Evolutionary conservation across 768 basidiomycete genomes (phyloP), one percentile per base, ranked within the genome.

Genomic region (Erythrobasidium yunnanense): DNA sequence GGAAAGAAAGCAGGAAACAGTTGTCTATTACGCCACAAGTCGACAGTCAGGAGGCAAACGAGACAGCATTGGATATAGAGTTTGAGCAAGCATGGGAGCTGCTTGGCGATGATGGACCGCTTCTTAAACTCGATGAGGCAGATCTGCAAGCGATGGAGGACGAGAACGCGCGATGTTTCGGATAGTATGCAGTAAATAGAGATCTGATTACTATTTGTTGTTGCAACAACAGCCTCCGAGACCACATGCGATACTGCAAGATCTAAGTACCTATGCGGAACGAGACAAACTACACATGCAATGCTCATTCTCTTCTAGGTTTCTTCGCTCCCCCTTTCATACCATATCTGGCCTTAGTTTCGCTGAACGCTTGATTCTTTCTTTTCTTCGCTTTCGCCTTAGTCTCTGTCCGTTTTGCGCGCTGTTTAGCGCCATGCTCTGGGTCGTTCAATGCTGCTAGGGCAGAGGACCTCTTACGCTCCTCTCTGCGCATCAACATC

Each of bases 401-500:
- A 34, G 58, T 66, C 32, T 69, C 69, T 4, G 55, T 58, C 4
- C 69, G 58, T 52, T 69, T 68, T 46, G 67, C 70, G 49, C 68
- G 66, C 22, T 68, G 55, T 45, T 66, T 65, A 18, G 69, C 73
- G 8, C 68, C 67, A 47, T 55, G 63, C 50, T 58, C 73, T 2
- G 73, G 73, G 42, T 74, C 66, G 50, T 57, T 68, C 38, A 74
- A 50, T 4, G 66, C 60, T 55, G 79, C 76, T 29, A 80, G 75
- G 32, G 81, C 81, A 35, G 81, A 77, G 0, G 81, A 82, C 0
- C 82, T 81, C 73, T 85, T 86, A 30, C 93, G 80, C 50, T 87
- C 88, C 60, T 85, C 81, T 62, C 85, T 81, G 15, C 88, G 80
- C 25, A 79, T 81, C 23, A 85, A 76, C 1, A 83, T 82, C 30